phyloP scores from a whole-genome alignment of 306 rosid species.

The Begonia loranthoides region DNA sequence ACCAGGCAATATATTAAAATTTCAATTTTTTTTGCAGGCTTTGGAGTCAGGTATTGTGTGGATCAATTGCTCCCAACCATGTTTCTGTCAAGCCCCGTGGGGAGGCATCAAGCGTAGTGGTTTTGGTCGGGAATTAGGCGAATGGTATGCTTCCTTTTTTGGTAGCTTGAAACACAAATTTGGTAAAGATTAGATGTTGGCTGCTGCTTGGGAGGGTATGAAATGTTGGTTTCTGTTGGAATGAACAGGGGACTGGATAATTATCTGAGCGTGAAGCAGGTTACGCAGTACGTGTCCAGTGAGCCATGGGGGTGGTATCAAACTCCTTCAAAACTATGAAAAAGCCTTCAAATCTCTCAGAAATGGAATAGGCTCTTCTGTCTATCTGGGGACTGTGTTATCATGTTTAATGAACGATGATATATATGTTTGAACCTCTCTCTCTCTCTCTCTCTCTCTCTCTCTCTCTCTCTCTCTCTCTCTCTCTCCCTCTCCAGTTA shows the following conservation, averaged over 20 bases:
- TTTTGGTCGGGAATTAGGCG: conserved; percentile 95
- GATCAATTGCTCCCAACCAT: conserved; percentile 96
- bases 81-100: conserved; percentile 98
- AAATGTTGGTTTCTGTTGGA: too few species aligned
- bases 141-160: conserved; percentile 58
- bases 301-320: conserved; percentile 96
- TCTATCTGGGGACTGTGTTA: too few species aligned
- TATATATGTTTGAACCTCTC: too few species aligned
- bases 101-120: conserved; percentile 96
- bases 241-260: conserved; percentile 77
- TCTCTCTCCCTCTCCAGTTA: conserved; percentile 18
- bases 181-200: background rate
- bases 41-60: conserved; percentile 86
- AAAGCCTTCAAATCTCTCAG: background rate
- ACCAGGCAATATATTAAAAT: too few species aligned
- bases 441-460: too few species aligned
- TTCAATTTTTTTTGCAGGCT: conserved; percentile 31
- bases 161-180: background rate
- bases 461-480: too few species aligned
- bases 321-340: conserved; percentile 74
- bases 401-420: too few species aligned
- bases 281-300: conserved; percentile 58
- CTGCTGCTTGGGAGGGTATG: too few species aligned
- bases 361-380: too few species aligned
- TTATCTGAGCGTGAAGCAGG: conserved; percentile 93